These are phyloP conservation scores for Syncephalastrum contaminatum DNA, from an alignment of 371 early-diverging fungal species.

Conservation along the genomic window DNA sequence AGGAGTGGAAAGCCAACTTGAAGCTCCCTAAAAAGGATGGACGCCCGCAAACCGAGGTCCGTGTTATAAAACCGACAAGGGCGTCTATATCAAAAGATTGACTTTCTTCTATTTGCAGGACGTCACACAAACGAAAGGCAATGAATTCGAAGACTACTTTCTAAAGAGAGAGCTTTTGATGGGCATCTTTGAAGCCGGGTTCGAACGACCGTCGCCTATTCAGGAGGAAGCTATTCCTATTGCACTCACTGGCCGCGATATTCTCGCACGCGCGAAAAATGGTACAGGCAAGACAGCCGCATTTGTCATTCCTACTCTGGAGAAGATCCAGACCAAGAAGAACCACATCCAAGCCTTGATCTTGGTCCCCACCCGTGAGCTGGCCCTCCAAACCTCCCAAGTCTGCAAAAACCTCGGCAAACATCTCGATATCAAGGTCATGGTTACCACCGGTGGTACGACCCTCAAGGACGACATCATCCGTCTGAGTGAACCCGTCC, in stretches of 20 bases:
- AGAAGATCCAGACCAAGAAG: conserved; percentile 85
- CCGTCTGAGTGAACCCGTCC: conserved; percentile 88
- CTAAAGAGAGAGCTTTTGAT: conserved; percentile 95
- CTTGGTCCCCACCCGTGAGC: conserved; percentile 96
- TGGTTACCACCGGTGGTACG: conserved; percentile 98
- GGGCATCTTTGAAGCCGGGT: conserved; percentile 98
- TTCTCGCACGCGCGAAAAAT: conserved; percentile 96
- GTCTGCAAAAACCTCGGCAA: conserved; percentile 93
- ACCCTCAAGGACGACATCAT: conserved; percentile 98
- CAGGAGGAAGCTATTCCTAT: conserved; percentile 99
- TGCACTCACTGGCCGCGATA: conserved; percentile 94
- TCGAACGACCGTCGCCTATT: conserved; percentile 98
- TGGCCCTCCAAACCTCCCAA: conserved; percentile 95
- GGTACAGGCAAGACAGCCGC: conserved; percentile 99
- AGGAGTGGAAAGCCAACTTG: conserved; percentile 76
- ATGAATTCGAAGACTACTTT: conserved; percentile 97
- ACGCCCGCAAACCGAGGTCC: conserved; percentile 87
- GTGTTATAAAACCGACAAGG: background rate
- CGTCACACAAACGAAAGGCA: conserved; percentile 95
- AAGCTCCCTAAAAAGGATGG: conserved; percentile 77
- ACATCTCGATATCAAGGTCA: conserved; percentile 90
- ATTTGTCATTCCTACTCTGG: conserved; percentile 93
- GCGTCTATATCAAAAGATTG: background rate
- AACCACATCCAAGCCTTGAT: conserved; percentile 83
- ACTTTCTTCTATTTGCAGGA: conserved; percentile 47